Percentiles rank a stretch among this genome's conserved stretches.
Conservation (phyloP, 495 filamentous ascomycete genomes). For the Penicillium bovifimosum region DNA sequence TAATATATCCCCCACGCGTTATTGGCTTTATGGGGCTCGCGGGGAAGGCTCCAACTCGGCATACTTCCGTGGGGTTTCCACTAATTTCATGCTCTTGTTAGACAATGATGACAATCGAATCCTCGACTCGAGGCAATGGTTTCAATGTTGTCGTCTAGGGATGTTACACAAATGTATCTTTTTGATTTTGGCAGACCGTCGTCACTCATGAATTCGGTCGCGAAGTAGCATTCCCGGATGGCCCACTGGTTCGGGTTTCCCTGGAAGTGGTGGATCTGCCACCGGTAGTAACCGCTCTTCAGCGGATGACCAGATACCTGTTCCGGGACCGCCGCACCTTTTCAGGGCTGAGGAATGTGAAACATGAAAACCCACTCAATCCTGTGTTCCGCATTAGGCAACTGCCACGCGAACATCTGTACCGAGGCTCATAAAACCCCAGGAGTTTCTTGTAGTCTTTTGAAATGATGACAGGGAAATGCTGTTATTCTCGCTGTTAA, state of each 20-base stretch:
- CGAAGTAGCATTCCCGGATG: not conserved
- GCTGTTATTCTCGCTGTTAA: not conserved
- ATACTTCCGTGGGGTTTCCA: conserved; percentile 1
- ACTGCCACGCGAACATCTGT: not conserved
- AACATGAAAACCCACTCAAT: not conserved
- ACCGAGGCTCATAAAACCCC: not conserved
- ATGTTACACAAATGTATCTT: not conserved
- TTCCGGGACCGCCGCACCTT: not conserved
- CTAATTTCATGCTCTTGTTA: too few species aligned
- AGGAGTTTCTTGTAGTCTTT: not conserved
- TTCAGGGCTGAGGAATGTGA: not conserved
- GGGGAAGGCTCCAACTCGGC: not conserved
- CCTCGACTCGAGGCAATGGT: too few species aligned
- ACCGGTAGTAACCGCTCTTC: conserved; percentile 4
- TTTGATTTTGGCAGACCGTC: not conserved
- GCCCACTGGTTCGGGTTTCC: not conserved
- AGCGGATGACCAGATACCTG: not conserved
- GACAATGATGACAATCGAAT: too few species aligned
- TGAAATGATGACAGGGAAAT: not conserved
- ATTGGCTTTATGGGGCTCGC: not conserved
- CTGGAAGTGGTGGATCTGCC: not conserved
- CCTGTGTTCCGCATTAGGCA: not conserved
- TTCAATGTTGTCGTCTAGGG: not conserved
- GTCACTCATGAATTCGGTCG: not conserved
- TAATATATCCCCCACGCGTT: not conserved